These are phyloP conservation scores for Cryptococcus sp. DNA, from an alignment of 1,284 basidiomycete species.

Conservation along the genomic window DNA sequence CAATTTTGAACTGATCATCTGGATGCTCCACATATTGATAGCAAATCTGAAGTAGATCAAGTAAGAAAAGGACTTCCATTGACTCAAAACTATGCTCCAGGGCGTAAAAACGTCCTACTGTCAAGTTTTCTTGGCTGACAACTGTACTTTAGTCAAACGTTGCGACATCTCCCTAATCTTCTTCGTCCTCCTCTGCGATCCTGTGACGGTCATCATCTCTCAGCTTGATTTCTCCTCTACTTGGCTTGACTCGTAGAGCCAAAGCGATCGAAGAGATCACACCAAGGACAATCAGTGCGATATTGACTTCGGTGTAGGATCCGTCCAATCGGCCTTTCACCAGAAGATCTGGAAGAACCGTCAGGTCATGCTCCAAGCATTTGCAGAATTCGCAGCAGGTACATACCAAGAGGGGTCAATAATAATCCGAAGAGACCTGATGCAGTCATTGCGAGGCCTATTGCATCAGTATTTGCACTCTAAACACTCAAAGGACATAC, in stretches of 20 bases:
- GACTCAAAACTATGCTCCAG: too few relatives aligned
- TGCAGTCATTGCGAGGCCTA: conserved; percentile 41
- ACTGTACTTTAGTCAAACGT: too few relatives aligned
- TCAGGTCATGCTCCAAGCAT: too few relatives aligned
- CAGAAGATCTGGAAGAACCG: conserved; percentile 23
- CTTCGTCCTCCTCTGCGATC: conserved; percentile 9
- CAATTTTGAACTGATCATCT: too few relatives aligned
- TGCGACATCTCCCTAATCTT: too few relatives aligned
- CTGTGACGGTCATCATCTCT: neutral
- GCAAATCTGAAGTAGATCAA: too few relatives aligned
- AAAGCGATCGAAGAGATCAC: conserved; percentile 15
- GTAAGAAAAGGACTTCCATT: too few relatives aligned
- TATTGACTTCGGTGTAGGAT: conserved; percentile 36
- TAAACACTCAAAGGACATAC: conserved; percentile 1
- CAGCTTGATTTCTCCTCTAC: conserved; percentile 7
- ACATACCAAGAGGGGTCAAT: conserved; percentile 33
- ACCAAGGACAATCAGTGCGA: conserved; percentile 28
- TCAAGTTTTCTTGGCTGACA: too few relatives aligned
- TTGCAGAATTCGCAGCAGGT: too few relatives aligned
- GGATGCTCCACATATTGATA: too few relatives aligned
- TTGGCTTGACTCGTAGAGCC: conserved; percentile 5
- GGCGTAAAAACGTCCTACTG: too few relatives aligned
- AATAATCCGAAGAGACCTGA: conserved; percentile 43
- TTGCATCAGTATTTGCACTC: neutral
- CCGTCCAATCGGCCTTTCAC: conserved; percentile 38